Evolutionary conservation across 768 basidiomycete genomes (phyloP), one percentile per base, ranked within the genome.

Genomic region (Suillus subaureus): DNA sequence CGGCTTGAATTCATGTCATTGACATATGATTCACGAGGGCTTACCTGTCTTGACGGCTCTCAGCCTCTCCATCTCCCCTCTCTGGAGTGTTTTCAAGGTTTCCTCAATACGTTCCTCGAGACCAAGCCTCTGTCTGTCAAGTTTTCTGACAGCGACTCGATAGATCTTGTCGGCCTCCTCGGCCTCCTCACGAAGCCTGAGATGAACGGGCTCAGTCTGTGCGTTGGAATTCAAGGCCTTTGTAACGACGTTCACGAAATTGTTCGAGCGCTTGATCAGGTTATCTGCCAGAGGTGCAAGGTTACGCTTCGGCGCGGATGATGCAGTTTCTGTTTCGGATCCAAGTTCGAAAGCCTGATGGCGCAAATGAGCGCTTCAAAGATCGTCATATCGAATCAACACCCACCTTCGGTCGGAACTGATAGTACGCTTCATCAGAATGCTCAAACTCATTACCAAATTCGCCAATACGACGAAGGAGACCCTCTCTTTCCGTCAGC

Each of bases 21-120:
- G 40, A 37, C n/a, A n/a, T 61, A 66, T 26, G 21, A 33, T 65
- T 68, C 18, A 21, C 7, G 61, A 62, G 12, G 16, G 68, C 77
- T 63, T 69, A 88, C 93, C 92, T 5, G 92, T 92, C 81, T 96
- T 96, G 65, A 97, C 87, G 4, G 92, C 91, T 31, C 88, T 80
- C 72, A 97, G 79, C 56, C 96, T 81, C 70, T 97, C 96, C 47
- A 83, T 75, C 79, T 97, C 96, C 92, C 93, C 95, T 64, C 84
- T 83, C 74, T 97, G 95, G 65, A 95, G 82, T 1, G 83, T 73
- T 78, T 91, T 94, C 55, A 97, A 79, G 1, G 87, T 88, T 63
- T 93, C 90, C 73, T 97, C 95, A 57, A 97, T 85, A 57, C 87
- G 83, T 73, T 96, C 93, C 76, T 97, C 96, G 49, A 97, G 84